Evolutionary conservation across 768 basidiomycete genomes (phyloP).

Genomic region (Tricholoma saponaceum): DNA sequence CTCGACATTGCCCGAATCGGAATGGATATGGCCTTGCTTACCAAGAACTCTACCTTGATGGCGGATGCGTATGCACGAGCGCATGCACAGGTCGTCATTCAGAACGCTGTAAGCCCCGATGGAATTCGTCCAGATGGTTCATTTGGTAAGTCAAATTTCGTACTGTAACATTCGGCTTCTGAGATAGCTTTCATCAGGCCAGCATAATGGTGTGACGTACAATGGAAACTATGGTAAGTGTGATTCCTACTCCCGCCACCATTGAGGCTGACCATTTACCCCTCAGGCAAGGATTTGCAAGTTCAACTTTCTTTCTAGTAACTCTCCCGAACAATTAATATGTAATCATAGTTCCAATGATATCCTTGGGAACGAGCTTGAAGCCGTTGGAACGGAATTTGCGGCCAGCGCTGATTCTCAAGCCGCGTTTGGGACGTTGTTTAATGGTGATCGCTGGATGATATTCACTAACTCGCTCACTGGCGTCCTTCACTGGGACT

Average conservation of each 20-base stretch:
- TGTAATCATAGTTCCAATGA: not conserved
- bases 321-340: too few relatives aligned
- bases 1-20: too few relatives aligned
- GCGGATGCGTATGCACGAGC: conserved; percentile 49
- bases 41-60: too few relatives aligned
- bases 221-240: conserved; percentile 65
- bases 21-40: too few relatives aligned
- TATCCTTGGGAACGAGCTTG: conserved; percentile 3
- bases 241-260: not conserved
- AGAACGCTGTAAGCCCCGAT: conserved; percentile 46
- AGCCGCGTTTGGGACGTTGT: not conserved
- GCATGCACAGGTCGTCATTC: conserved; percentile 50
- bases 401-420: not conserved
- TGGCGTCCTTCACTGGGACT: too few relatives aligned
- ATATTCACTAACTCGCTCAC: too few relatives aligned
- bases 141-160: conserved; percentile 30
- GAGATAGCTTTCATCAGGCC: conserved; percentile 26
- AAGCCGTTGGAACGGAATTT: conserved; percentile 3
- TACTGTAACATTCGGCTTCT: conserved; percentile 13
- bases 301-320: conserved; percentile 5
- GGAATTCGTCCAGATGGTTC: conserved; percentile 57
- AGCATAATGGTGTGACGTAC: conserved; percentile 63
- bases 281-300: conserved; percentile 42
- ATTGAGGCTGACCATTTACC: conserved; percentile 4
- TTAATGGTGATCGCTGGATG: too few relatives aligned